Evolutionary conservation across 176 grass and related monocot species (phyloP), one percentile per base, ranked within the genome.

Genomic region (Eremochloa ophiuroides): DNA sequence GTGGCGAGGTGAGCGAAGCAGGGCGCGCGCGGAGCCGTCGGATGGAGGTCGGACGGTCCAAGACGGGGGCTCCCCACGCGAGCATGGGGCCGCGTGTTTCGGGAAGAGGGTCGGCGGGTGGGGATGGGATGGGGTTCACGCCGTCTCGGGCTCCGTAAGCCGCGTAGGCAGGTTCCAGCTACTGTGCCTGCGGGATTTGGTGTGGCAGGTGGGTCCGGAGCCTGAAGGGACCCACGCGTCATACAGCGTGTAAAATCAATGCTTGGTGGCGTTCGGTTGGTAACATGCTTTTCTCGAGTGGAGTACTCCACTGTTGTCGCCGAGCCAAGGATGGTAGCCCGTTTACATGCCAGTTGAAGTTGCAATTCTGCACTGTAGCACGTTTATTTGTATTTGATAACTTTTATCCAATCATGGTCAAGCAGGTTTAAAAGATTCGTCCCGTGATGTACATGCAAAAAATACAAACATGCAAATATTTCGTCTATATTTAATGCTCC

Each of bases 21-120:
- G 10, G n/a, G 10, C 7, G 25, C 6, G 7, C 1, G 1, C 1
- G 9, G 12, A 0, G 34, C 4, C 87, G 70, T 56, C 15, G 33
- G 82, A 85, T 85, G 7, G 9, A 1, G 60, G 68, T 48, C 74
- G 59, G 47, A 82, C 83, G 83, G 13, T 26, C 4, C 0, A 5
- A 2, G 0, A 13, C 0, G 1, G 65, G 44, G 22, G 16, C 6
- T 77, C 27, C 23, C 25, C 29, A 20, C 38, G n/a, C 44, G 79
- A 51, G 74, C 79, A 86, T 82, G 83, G 79, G 79, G 7, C 74
- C 79, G 30, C 38, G 67, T 90, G 79, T 66, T 74, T 69, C 79
- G 83, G 83, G 79, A 71, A 27, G 5, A 61, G 68, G 29, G 76
- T 26, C 22, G 42, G 62, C 33, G 18, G 67, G 22, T 62, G 75